Evolutionary conservation across 228 moss, liverwort and hornwort genomes (phyloP), one percentile per base, ranked within the genome.

Genomic region (Sphagnum fallax): DNA sequence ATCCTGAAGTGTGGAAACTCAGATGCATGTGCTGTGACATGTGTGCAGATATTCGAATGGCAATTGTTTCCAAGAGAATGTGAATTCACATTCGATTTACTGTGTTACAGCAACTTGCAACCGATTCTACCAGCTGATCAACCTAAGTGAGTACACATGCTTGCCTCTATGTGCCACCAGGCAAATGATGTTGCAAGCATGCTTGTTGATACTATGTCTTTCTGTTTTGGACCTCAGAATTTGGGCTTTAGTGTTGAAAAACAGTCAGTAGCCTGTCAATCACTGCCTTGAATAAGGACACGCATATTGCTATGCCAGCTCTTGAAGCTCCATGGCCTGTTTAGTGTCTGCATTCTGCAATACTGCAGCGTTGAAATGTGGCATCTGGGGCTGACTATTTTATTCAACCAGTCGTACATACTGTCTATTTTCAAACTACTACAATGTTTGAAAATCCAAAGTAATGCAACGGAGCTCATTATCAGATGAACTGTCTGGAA

Each of bases 31-130:
- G 10, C 18, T 16, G 16, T 16, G 47, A 63, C 49, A 9, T 65
- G 50, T 13, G 2, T 10, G 10, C 65, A 65, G 65, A 48, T 4
- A 48, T 4, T 48, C 47, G 48, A 5, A 48, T 4, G 65, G 65
- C 14, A 65, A 65, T 6, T 65, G 65, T 49, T 65, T 65, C 14
- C 65, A 65, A 65, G 10, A 65, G 50, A 49, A 65, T 65, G 13
- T 49, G 50, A 65, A 65, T 14, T 4, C 9, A 5, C 65, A 65
- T 49, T 11, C 47, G 6, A 13, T 47, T 4, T 4, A 48, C 14
- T 65, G 65, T 13, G 48, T 13, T n/a, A 47, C 65, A 50, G 49
- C 65, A 6, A 13, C 32, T 65, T 65, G 65, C 50, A 13, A 47
- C 65, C 32, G 13, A 48, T 65, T 65, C 49, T 65, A 65, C 10